These are phyloP conservation scores for Mortierella sp. DNA, from an alignment of 371 early-diverging fungal genomes.

Conservation along the genomic window DNA sequence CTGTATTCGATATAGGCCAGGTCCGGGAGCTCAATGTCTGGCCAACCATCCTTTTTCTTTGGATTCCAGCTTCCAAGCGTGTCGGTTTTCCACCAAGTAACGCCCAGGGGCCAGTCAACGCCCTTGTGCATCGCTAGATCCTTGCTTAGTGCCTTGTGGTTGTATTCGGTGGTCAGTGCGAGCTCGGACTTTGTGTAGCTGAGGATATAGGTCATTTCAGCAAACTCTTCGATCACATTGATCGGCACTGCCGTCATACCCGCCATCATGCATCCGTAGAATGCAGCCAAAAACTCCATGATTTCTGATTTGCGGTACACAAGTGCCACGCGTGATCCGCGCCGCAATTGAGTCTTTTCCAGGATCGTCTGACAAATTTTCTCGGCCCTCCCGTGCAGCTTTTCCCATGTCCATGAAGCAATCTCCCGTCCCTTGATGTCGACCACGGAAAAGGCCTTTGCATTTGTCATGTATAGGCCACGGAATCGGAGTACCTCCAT, in stretches of 20 bases:
- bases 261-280: conserved; percentile 83
- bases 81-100: conserved; percentile 84
- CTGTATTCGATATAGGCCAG: conserved; percentile 90
- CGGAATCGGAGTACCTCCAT: conserved; percentile 50
- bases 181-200: conserved; percentile 70
- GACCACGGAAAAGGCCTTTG: conserved; percentile 72
- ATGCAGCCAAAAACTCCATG: conserved; percentile 79
- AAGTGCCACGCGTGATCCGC: conserved; percentile 80
- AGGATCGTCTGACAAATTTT: conserved; percentile 71
- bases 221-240: conserved; percentile 80
- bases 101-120: conserved; percentile 69
- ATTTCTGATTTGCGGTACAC: conserved; percentile 85
- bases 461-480: conserved; percentile 42
- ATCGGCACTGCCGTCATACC: conserved; percentile 89
- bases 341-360: conserved; percentile 60
- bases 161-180: conserved; percentile 85
- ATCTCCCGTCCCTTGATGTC: conserved; percentile 82
- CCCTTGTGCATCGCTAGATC: conserved; percentile 69
- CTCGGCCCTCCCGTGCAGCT: conserved; percentile 75
- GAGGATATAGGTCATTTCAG: conserved; percentile 81
- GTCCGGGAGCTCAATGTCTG: conserved; percentile 63
- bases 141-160: conserved; percentile 74
- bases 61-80: conserved; percentile 73
- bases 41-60: conserved; percentile 61
- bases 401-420: conserved; percentile 75